These are phyloP conservation scores for Aspergillus luchuensis DNA, from an alignment of 2,329 filamentous ascomycete genomes.

Conservation along the genomic window DNA sequence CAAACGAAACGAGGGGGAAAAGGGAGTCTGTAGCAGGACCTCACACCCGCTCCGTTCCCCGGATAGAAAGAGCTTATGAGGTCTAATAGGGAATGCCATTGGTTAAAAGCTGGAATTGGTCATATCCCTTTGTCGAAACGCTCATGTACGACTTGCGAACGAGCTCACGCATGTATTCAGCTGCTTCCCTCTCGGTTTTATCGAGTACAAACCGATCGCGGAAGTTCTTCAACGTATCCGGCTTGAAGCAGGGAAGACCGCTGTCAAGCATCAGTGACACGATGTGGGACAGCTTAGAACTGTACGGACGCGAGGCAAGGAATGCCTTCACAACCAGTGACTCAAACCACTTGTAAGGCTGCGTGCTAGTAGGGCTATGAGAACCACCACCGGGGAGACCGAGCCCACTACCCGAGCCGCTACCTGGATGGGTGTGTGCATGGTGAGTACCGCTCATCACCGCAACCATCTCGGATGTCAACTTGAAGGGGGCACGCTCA, in stretches of 20 bases:
- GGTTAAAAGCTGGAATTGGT: conserved; percentile 95
- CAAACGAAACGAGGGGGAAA: no score
- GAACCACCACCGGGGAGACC: conserved; percentile 36
- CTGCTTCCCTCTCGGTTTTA: conserved; percentile 86
- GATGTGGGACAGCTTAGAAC: conserved; percentile 85
- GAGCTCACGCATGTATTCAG: conserved; percentile 87
- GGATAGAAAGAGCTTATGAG: not conserved
- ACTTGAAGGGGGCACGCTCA: conserved; percentile 96
- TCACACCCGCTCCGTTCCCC: not conserved
- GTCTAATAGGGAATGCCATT: conserved; percentile 91
- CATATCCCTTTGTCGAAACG: conserved; percentile 91
- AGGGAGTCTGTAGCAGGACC: not conserved
- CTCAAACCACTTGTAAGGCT: conserved; percentile 94
- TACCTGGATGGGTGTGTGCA: conserved; percentile 29
- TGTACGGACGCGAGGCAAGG: conserved; percentile 81
- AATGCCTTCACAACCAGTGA: conserved; percentile 96
- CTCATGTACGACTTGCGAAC: conserved; percentile 88
- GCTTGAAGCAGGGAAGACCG: conserved; percentile 96
- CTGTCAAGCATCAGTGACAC: conserved; percentile 95
- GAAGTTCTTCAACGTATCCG: conserved; percentile 91
- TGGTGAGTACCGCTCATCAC: conserved; percentile 82
- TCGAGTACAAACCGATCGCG: conserved; percentile 90
- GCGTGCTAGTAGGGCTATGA: conserved; percentile 64
- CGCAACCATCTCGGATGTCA: conserved; percentile 96
- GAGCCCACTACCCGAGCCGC: conserved; percentile 26